phyloP scores from a whole-genome alignment of 495 filamentous ascomycete genomes.

The Trichoderma asperelloides region DNA sequence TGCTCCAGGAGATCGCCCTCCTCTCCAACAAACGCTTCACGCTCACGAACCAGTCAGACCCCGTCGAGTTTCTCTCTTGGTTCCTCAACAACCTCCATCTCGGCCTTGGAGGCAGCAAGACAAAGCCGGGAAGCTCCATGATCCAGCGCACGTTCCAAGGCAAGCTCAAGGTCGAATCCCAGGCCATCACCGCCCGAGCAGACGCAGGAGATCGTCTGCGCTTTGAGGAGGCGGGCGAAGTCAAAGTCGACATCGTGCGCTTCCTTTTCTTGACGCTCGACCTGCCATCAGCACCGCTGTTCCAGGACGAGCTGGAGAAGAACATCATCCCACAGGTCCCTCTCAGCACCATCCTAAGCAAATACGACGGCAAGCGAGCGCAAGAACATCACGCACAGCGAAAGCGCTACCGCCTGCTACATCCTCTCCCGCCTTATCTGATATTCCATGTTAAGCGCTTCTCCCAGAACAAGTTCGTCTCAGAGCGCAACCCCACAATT shows the following conservation, averaged over 20 bases:
- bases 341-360: conserved; percentile 76
- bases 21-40: conserved; percentile 88
- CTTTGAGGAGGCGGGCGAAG: conserved; percentile 83
- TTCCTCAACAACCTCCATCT: conserved; percentile 94
- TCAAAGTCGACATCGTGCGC: conserved; percentile 63
- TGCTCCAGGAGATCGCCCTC: conserved; percentile 88
- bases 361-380: conserved; percentile 84
- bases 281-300: conserved; percentile 87
- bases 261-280: conserved; percentile 91
- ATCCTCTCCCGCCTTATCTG: conserved; percentile 86
- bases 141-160: conserved; percentile 92
- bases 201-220: conserved; percentile 81
- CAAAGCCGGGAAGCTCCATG: conserved; percentile 70
- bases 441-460: conserved; percentile 97
- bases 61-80: conserved; percentile 94
- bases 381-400: conserved; percentile 84
- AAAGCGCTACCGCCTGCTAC: conserved; percentile 80
- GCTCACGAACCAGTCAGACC: conserved; percentile 84
- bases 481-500: conserved; percentile 94
- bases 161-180: conserved; percentile 80
- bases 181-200: conserved; percentile 86
- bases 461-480: conserved; percentile 88
- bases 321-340: conserved; percentile 97
- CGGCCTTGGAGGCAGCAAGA: conserved; percentile 79
- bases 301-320: conserved; percentile 80